Percentiles rank a stretch among this genome's conserved stretches.
These are phyloP conservation scores for Calonectria hawksworthii DNA, from an alignment of 2,329 filamentous ascomycete species.

Conservation along the genomic window DNA sequence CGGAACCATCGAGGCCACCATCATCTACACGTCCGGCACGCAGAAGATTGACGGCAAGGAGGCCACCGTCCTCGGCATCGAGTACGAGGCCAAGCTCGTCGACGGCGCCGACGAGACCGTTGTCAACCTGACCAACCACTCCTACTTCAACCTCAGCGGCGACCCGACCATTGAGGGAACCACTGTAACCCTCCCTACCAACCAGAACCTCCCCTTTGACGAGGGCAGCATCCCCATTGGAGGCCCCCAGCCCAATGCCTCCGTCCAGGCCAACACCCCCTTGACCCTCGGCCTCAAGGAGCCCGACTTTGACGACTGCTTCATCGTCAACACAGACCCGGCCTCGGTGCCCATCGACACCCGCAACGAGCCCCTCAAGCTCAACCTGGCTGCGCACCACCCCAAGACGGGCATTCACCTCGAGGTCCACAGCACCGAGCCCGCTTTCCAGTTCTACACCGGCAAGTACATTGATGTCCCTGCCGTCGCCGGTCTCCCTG, in stretches of 20 bases:
- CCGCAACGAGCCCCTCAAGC: conserved; percentile 71
- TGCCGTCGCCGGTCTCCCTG: conserved; percentile 71
- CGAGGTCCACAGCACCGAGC: conserved; percentile 91
- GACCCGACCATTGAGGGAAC: conserved; percentile 68
- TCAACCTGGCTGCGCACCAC: conserved; percentile 81
- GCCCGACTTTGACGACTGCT: conserved; percentile 91
- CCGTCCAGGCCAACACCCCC: conserved; percentile 73
- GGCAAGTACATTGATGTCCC: conserved; percentile 88
- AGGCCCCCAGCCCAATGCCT: conserved; percentile 73
- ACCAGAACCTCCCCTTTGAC: conserved; percentile 81
- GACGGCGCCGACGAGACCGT: conserved; percentile 88
- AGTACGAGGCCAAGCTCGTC: conserved; percentile 89
- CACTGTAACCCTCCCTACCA: conserved; percentile 75
- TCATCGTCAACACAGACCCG: conserved; percentile 79
- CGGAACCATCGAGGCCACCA: conserved; percentile 82
- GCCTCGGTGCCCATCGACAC: conserved; percentile 75
- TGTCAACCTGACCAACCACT: conserved; percentile 96
- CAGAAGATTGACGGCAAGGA: conserved; percentile 73
- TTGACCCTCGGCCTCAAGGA: conserved; percentile 80
- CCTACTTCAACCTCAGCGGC: conserved; percentile 78
- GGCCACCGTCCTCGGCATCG: conserved; percentile 82
- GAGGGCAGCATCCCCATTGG: conserved; percentile 80
- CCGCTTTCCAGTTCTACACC: conserved; percentile 97
- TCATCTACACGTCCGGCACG: conserved; percentile 84
- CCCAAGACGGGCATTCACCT: conserved; percentile 82